Evolutionary conservation across 192 early-diverging fungal species (phyloP).

Genomic region (Mortierella hygrophila): DNA sequence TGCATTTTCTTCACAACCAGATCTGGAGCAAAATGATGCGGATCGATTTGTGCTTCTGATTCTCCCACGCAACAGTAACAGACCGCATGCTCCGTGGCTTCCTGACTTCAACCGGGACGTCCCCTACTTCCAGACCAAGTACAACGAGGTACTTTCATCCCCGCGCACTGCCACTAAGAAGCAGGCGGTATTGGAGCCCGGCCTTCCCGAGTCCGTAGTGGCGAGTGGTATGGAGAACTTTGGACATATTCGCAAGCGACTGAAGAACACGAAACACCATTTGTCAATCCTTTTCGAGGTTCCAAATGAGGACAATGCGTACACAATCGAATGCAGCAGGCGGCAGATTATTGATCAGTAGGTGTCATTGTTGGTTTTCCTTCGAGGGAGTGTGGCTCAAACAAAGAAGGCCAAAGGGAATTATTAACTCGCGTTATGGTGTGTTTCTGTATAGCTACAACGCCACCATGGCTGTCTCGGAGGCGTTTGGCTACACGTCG

Average conservation of each 20-base stretch:
- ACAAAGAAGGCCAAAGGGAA: neutral
- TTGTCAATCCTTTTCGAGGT: neutral
- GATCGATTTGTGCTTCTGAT: constrained; percentile 42
- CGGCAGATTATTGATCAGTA: neutral
- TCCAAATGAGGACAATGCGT: neutral
- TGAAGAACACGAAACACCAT: neutral
- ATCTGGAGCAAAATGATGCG: neutral
- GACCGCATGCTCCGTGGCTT: constrained; percentile 35
- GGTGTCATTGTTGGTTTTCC: neutral
- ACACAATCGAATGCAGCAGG: neutral
- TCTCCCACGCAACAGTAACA: constrained; percentile 17
- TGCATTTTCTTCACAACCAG: neutral
- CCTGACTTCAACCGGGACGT: constrained; percentile 40
- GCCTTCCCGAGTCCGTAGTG: neutral
- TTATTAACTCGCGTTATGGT: neutral
- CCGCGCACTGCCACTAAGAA: neutral
- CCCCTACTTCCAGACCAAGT: neutral
- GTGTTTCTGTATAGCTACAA: neutral
- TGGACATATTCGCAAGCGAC: neutral
- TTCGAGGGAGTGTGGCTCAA: neutral
- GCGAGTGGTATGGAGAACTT: neutral
- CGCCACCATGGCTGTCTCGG: neutral
- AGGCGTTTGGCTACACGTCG: constrained; percentile 15
- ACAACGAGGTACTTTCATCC: neutral
- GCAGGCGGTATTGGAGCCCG: neutral